Evolutionary conservation across 495 filamentous ascomycete genomes (phyloP), one percentile per base, ranked within the genome.

Genomic region (Hypomontagnella submonticulosa): DNA sequence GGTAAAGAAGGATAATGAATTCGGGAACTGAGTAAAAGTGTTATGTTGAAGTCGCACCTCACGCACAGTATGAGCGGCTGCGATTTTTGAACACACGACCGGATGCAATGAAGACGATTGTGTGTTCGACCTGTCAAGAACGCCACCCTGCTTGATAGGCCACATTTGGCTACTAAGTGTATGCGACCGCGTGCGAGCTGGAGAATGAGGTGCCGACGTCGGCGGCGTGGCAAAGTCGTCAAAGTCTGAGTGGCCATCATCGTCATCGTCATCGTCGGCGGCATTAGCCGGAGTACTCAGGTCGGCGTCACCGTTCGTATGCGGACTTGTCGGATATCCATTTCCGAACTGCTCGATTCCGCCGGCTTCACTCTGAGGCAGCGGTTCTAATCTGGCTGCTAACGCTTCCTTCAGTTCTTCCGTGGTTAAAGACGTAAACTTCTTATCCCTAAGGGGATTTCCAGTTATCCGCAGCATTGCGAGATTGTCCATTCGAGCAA

Each of bases 361-460:
- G 20, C 69, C 63, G n/a, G 41, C 42, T 55, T 69, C 60, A 34
- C 52, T 43, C 15, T 59, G 51, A 13, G 73, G 68, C 10, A 79
- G 62, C 2, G 91, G 89, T 54, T 89, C 86, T 41, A 95, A 79
- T 16, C 91, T 85, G 37, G 82, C 82, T 33, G 84, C 85, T 48
- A 99, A 79, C 63, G 89, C 88, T 40, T 82, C 83, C 77, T 97
- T 97, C 67, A 99, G 74, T 51, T 93, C 90, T 15, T 92, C 90
- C 0, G 91, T 92, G 19, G 82, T 81, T 81, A 97, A 90, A 16
- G 80, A 88, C 30, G 93, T 79, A 54, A 95, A 90, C 73, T 90
- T 96, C 66, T 90, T 92, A 66, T 97, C 93, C 42, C 89, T 81
- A 10, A 99, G 76, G 4, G 95, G 95, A 70, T 99, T 99, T 11